phyloP scores from a whole-genome alignment of 2,329 filamentous ascomycete genomes.

The Talaromyces atroroseus region DNA sequence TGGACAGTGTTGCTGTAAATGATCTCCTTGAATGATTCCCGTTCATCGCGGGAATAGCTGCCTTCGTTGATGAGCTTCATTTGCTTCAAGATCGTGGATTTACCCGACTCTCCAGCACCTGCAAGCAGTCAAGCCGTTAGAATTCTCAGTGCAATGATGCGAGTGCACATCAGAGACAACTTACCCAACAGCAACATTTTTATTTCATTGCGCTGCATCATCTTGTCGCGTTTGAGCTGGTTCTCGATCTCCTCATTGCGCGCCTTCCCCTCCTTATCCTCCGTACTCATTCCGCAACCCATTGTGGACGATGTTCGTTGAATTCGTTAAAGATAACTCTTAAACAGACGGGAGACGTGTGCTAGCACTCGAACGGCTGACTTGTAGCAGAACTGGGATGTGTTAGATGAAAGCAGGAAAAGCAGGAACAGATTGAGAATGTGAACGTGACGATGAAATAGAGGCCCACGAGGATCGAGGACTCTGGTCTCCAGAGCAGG shows the following conservation, averaged over 20 bases:
- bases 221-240: slow-evolving; percentile 95
- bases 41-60: slow-evolving; percentile 88
- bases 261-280: slow-evolving; percentile 99
- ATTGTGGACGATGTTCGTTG: slow-evolving; percentile 58
- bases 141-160: background rate
- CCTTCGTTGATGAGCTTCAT: slow-evolving; percentile 99
- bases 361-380: background rate
- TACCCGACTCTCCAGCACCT: slow-evolving; percentile 97
- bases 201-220: slow-evolving; percentile 99
- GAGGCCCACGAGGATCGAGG: background rate
- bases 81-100: slow-evolving; percentile 91
- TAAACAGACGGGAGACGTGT: background rate
- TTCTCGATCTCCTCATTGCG: slow-evolving; percentile 99
- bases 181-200: slow-evolving; percentile 98
- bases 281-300: slow-evolving; percentile 99
- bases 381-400: background rate
- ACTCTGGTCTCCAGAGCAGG: background rate
- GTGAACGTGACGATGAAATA: background rate
- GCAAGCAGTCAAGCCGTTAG: slow-evolving; percentile 4
- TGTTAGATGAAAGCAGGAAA: background rate
- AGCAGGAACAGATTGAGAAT: background rate
- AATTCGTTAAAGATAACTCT: slow-evolving; percentile 7
- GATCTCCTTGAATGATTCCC: slow-evolving; percentile 66
- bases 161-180: slow-evolving; percentile 30
- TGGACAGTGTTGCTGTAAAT: slow-evolving; percentile 68